Percentiles rank a stretch among this genome's conserved stretches.
phyloP scores from a whole-genome alignment of 2,329 filamentous ascomycete species.

The Pezicula neosporulosa region DNA sequence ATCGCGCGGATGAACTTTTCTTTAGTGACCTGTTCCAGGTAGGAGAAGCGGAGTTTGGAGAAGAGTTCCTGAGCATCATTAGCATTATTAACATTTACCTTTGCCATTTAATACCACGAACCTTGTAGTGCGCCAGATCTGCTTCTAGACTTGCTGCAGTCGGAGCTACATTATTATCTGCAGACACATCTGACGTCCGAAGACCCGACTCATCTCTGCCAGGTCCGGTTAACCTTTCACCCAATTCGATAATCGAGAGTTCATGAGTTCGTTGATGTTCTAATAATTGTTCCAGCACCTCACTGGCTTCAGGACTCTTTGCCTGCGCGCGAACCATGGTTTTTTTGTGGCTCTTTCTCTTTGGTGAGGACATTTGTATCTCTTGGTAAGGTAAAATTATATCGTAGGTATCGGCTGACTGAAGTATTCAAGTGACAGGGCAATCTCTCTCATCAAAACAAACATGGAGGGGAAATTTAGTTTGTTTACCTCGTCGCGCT shows the following conservation, averaged over 20 bases:
- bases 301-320: constrained; percentile 2
- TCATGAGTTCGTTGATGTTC: constrained; percentile 55
- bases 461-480: too few species aligned
- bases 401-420: not conserved
- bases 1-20: constrained; percentile 95
- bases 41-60: constrained; percentile 92
- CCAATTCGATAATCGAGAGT: constrained; percentile 73
- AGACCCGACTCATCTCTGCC: constrained; percentile 36
- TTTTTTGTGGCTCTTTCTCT: not conserved
- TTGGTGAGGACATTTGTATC: not conserved
- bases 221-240: constrained; percentile 66
- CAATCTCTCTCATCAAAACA: too few species aligned
- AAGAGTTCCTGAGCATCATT: constrained; percentile 68
- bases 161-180: constrained; percentile 56
- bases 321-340: constrained; percentile 19
- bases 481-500: too few species aligned
- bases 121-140: constrained; percentile 84
- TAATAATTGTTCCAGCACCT: constrained; percentile 45
- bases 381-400: not conserved
- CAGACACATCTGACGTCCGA: constrained; percentile 71
- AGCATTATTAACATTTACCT: not conserved
- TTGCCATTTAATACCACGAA: constrained; percentile 21
- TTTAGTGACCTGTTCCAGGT: constrained; percentile 97
- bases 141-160: constrained; percentile 73
- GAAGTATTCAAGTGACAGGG: too few species aligned